A percentile compares a stretch with the other conserved stretches of the same genome.
Evolutionary conservation across 2,329 filamentous ascomycete species (phyloP).

Genomic region (Cladosporium sp.): DNA sequence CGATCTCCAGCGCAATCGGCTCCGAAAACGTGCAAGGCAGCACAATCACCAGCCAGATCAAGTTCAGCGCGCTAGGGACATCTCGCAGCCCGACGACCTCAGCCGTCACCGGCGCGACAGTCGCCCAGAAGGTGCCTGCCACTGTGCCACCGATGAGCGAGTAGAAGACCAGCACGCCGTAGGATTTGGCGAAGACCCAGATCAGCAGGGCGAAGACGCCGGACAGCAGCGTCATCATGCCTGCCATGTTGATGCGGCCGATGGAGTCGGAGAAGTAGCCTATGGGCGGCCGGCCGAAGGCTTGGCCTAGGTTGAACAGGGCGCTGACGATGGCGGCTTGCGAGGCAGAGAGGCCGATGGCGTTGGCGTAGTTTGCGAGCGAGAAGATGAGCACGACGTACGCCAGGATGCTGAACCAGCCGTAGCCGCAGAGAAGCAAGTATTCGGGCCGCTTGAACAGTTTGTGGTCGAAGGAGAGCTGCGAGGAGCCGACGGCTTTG

Average conservation of each 20-base stretch:
- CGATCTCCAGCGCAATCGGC: constrained; percentile 57
- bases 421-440: constrained; percentile 64
- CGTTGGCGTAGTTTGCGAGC: constrained; percentile 69
- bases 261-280: constrained; percentile 70
- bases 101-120: constrained; percentile 67
- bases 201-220: constrained; percentile 67
- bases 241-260: constrained; percentile 73
- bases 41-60: constrained; percentile 71
- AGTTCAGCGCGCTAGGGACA: constrained; percentile 67
- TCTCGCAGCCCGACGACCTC: constrained; percentile 72
- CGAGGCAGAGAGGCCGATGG: constrained; percentile 64
- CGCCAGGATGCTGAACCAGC: constrained; percentile 69
- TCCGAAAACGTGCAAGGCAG: constrained; percentile 67
- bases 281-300: constrained; percentile 68
- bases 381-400: constrained; percentile 78
- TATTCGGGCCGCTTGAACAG: constrained; percentile 66
- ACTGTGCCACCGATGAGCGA: constrained; percentile 65
- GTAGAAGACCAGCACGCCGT: constrained; percentile 70
- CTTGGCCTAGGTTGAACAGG: constrained; percentile 67
- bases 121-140: constrained; percentile 67
- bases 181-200: constrained; percentile 70
- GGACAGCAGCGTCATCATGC: constrained; percentile 62
- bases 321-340: constrained; percentile 73
- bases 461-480: constrained; percentile 63
- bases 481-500: constrained; percentile 65